phyloP scores from a whole-genome alignment of 2,329 filamentous ascomycete genomes.

The Acephala macrosclerotiorum region DNA sequence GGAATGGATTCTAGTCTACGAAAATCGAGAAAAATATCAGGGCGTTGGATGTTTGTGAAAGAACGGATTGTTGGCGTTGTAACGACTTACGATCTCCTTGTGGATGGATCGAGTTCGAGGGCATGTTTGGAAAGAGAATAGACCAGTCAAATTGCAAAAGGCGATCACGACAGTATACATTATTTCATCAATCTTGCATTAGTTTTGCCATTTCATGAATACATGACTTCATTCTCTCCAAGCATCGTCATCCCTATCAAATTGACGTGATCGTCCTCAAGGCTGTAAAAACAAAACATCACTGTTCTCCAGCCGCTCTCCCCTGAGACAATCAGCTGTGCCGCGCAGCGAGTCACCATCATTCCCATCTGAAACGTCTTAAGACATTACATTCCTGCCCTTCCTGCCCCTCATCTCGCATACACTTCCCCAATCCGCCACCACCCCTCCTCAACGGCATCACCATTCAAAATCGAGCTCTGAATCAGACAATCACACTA shows the following conservation, averaged over 20 bases:
- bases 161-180: conserved; percentile 3
- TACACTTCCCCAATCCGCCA: background rate
- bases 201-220: background rate
- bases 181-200: background rate
- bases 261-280: background rate
- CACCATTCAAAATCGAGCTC: background rate
- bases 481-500: no score
- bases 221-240: background rate
- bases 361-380: conserved; percentile 1
- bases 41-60: conserved; percentile 4
- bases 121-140: background rate
- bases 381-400: background rate
- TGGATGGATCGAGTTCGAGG: conserved; percentile 7
- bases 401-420: no score
- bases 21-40: background rate
- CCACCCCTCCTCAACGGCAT: background rate
- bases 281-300: background rate
- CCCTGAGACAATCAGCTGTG: background rate
- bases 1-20: conserved; percentile 5
- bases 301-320: background rate
- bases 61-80: conserved; percentile 5
- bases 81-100: conserved; percentile 7
- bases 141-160: conserved; percentile 4
- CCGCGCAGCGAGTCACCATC: background rate
- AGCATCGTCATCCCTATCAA: background rate